A percentile compares a stretch with the other conserved stretches of the same genome.
Evolutionary conservation across 352 stramenopile genomes (phyloP).

Genomic region (Globisporangium acanthophoron): DNA sequence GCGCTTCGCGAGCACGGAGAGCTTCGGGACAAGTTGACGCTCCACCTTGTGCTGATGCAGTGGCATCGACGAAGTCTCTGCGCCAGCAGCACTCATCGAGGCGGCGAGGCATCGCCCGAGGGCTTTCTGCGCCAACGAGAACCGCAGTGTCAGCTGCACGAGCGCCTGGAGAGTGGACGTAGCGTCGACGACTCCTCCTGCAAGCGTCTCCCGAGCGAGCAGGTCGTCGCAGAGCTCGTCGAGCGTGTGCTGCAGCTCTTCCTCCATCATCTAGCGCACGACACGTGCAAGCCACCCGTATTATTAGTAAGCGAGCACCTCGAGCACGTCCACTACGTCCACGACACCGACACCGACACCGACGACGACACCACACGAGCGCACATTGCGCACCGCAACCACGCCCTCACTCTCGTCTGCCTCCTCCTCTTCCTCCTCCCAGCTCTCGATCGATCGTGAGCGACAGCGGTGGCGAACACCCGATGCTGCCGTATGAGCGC

Average conservation of each 20-base stretch:
- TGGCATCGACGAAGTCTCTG: too few species aligned
- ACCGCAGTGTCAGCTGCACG: conserved; percentile 20
- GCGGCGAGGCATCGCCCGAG: conserved; percentile 22
- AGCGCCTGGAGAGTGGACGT: conserved; percentile 27
- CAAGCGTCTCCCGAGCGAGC: conserved; percentile 7
- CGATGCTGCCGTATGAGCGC: conserved; percentile 73
- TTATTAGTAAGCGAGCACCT: background rate
- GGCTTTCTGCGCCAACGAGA: conserved; percentile 19
- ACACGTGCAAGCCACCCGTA: background rate
- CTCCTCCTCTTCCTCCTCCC: background rate
- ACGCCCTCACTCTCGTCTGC: background rate
- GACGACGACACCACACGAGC: background rate
- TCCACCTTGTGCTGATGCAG: too few species aligned
- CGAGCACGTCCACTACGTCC: background rate
- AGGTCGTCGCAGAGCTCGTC: conserved; percentile 29
- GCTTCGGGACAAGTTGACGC: conserved; percentile 1
- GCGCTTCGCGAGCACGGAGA: conserved; percentile 14
- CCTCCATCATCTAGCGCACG: conserved; percentile 12
- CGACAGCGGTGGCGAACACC: conserved; percentile 17
- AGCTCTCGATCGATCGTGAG: conserved; percentile 9
- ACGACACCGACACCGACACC: background rate
- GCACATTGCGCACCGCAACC: too few species aligned
- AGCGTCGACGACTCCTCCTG: conserved; percentile 13
- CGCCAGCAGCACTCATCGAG: background rate
- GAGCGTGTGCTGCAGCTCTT: conserved; percentile 26